Conservation (phyloP, 108 stramenopile genomes). For the Conticribra guillardii region DNA sequence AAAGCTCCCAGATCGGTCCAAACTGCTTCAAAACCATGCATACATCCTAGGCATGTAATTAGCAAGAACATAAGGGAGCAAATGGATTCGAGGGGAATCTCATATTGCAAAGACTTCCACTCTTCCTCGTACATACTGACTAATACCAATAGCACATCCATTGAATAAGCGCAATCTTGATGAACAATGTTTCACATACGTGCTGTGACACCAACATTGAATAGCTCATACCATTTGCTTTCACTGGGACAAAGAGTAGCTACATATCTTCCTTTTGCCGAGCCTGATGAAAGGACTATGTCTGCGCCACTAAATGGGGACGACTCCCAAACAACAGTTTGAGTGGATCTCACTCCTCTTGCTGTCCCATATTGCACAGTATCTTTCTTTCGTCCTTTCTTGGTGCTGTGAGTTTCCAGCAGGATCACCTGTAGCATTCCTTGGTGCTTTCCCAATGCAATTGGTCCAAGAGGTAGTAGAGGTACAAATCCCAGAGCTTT, state of each 20-base stretch:
- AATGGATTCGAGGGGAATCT: background rate
- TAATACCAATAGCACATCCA: slow-evolving; percentile 12
- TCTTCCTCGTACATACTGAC: slow-evolving; percentile 25
- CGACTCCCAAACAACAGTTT: slow-evolving; percentile 18
- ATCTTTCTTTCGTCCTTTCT: slow-evolving; percentile 6
- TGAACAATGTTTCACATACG: slow-evolving; percentile 30
- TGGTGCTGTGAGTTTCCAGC: slow-evolving; percentile 4
- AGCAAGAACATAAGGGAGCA: slow-evolving; percentile 9
- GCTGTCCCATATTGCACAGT: slow-evolving; percentile 28
- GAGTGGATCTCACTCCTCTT: slow-evolving; percentile 5
- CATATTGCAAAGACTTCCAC: background rate
- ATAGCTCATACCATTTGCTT: slow-evolving; percentile 24
- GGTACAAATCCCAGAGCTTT: background rate
- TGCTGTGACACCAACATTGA: slow-evolving; percentile 6
- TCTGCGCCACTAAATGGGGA: slow-evolving; percentile 19
- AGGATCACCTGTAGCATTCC: slow-evolving; percentile 25
- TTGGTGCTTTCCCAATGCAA: slow-evolving; percentile 1
- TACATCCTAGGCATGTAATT: background rate
- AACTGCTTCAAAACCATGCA: background rate
- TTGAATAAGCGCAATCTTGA: slow-evolving; percentile 32
- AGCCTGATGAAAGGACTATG: slow-evolving; percentile 9
- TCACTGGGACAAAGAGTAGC: slow-evolving; percentile 24
- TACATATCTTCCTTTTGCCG: slow-evolving; percentile 5
- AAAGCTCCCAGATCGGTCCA: slow-evolving; percentile 14
- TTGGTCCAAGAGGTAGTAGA: slow-evolving; percentile 17